Conservation (phyloP, 345 rosid genomes). For the Punica granatum region DNA sequence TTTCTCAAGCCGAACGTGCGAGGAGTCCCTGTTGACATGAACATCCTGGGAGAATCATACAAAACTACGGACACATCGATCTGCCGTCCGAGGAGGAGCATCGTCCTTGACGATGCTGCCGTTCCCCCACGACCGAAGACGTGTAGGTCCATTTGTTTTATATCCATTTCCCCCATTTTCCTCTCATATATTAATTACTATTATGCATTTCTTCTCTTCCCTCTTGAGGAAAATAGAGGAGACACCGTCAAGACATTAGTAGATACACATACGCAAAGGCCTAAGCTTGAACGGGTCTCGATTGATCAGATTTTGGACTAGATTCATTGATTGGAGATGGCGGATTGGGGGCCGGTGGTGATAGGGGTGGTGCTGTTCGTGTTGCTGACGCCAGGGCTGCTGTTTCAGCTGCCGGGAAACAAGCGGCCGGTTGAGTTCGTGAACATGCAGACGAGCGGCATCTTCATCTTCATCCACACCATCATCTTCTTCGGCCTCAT, state of each 20-base stretch:
- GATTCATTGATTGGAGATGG: neutral
- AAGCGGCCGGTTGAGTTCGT: conserved; percentile 6
- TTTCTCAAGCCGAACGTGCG: too few species aligned
- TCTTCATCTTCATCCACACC: conserved; percentile 11
- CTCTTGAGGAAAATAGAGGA: neutral
- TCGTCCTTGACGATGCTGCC: neutral
- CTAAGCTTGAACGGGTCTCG: too few species aligned
- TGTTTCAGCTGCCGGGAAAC: conserved; percentile 11
- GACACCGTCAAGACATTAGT: too few species aligned
- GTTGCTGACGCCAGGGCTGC: conserved; percentile 10
- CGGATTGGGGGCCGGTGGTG: conserved; percentile 10
- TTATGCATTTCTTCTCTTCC: neutral
- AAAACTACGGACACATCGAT: too few species aligned
- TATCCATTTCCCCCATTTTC: too few species aligned
- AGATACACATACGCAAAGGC: too few species aligned
- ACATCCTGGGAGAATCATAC: too few species aligned
- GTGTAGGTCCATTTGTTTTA: too few species aligned
- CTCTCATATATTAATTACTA: neutral
- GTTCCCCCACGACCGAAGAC: neutral
- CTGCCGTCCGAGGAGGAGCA: neutral
- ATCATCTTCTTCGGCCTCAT: conserved; percentile 11
- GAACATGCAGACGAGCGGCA: conserved; percentile 11
- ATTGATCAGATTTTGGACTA: too few species aligned
- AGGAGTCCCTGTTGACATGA: too few species aligned
- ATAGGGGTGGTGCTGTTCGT: conserved; percentile 13